Base-by-base conservation (phyloP, 2,329 filamentous ascomycete species). In the Monilinia fructicola region DNA sequence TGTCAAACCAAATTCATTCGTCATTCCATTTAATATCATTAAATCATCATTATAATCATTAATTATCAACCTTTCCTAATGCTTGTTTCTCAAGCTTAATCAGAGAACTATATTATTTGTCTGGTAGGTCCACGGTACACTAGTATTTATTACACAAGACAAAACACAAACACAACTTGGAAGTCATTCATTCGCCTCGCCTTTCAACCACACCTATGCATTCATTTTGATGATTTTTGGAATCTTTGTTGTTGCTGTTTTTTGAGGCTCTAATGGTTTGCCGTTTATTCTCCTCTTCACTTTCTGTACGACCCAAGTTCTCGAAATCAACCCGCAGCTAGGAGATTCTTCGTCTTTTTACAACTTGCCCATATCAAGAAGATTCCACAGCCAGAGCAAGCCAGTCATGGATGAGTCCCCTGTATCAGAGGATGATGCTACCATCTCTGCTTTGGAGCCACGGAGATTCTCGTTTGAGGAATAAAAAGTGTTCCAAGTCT, bases 381-480 rank as follows among this genome's bases (percentile, higher is more conserved):
- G 50, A 23, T 46, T 38, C 26, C n/a, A n/a, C 21, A 26, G 26
- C 35, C 3, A 35, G 46, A 50, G n/a, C 58, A 26, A 50, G 9
- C 28, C 38, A 50, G 50, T 23, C 35, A 65, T 65, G 54, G 23
- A 65, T 48, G 54, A 35, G 4, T 50, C 54, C 40, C 31, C 26
- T 16, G 18, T 18, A n/a, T n/a, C 42, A 35, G 54, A 59, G 28
- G 54, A 50, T 14, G n/a, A 7, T 59, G 46, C 66, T 18, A 18
- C 31, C 9, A 42, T 48, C 61, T 54, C 28, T 11, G 54, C 35
- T 48, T n/a, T 66, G 31, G 55, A 50, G 50, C 21, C 42, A 50
- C 52, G 42, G 40, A 67, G 46, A 26, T 44, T 35, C n/a, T 65
- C 61, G 44, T 56, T 56, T 48, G 14, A 52, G 42, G 50, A 64